A percentile compares a stretch with the other conserved stretches of the same genome.
These are phyloP conservation scores for Capronia coronata DNA, from an alignment of 2,329 filamentous ascomycete species.

Conservation along the genomic window DNA sequence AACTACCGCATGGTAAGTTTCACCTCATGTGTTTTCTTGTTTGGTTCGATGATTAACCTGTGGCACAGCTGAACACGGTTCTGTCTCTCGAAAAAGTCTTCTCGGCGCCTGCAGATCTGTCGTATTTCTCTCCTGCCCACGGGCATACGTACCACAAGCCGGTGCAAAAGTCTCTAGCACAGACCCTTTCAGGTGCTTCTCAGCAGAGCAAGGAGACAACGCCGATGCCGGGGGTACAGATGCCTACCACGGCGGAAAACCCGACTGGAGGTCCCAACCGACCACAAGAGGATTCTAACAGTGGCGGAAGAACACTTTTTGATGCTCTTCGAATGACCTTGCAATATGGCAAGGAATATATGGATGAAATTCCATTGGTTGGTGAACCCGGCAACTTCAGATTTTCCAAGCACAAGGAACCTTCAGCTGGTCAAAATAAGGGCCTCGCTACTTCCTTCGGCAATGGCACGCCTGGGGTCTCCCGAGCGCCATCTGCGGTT, in stretches of 20 bases:
- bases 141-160: constrained; percentile 55
- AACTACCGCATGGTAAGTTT: constrained; percentile 47
- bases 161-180: constrained; percentile 25
- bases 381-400: constrained; percentile 60
- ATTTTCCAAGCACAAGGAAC: constrained; percentile 41
- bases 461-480: constrained; percentile 12
- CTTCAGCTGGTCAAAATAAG: constrained; percentile 10
- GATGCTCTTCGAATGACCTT: constrained; percentile 48
- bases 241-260: constrained; percentile 9
- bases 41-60: constrained; percentile 1
- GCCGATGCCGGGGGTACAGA: constrained; percentile 38
- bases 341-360: constrained; percentile 54
- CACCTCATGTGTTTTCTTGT: not conserved
- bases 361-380: constrained; percentile 57
- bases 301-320: constrained; percentile 35
- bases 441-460: not conserved
- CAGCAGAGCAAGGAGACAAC: constrained; percentile 46
- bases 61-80: constrained; percentile 47
- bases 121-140: constrained; percentile 52
- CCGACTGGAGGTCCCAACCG: constrained; percentile 4
- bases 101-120: constrained; percentile 47
- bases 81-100: constrained; percentile 52
- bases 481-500: constrained; percentile 17
- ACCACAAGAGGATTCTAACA: constrained; percentile 27
- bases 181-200: constrained; percentile 32